Percentiles rank a stretch among this genome's conserved stretches.
phyloP scores from a whole-genome alignment of 1,284 basidiomycete species.

The Apiotrichum veenhuisii region DNA sequence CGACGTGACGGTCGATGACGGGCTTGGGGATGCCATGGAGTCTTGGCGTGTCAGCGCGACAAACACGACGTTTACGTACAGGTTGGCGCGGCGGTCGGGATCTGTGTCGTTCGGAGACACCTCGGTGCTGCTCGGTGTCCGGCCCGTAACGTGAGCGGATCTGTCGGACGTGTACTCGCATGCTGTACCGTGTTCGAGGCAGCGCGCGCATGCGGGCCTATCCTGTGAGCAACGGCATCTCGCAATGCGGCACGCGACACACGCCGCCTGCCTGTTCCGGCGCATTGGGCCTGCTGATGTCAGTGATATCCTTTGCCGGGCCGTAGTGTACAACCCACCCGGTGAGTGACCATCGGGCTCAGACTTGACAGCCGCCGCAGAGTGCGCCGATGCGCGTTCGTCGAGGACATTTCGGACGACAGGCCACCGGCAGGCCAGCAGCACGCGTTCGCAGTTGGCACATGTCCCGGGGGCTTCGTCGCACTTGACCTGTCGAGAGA shows the following conservation, averaged over 20 bases:
- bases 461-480: slow-evolving; percentile 24
- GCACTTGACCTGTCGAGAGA: slow-evolving; percentile 21
- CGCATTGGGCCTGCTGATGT: slow-evolving; percentile 13
- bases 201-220: slow-evolving; percentile 12
- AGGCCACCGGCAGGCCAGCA: slow-evolving; percentile 22
- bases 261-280: slow-evolving; percentile 8
- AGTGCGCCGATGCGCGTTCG: slow-evolving; percentile 2
- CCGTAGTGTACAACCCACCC: too few relatives aligned
- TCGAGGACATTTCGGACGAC: slow-evolving; percentile 18
- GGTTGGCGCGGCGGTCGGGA: background rate
- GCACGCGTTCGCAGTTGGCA: slow-evolving; percentile 23
- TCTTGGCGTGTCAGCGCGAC: slow-evolving; percentile 3
- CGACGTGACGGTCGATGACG: slow-evolving; percentile 20
- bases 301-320: background rate
- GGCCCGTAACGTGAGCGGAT: background rate
- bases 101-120: slow-evolving; percentile 11
- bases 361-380: background rate
- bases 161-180: slow-evolving; percentile 12
- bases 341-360: background rate
- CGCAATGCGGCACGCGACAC: slow-evolving; percentile 9
- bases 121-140: slow-evolving; percentile 13
- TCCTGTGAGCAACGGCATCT: slow-evolving; percentile 16
- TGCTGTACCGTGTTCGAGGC: slow-evolving; percentile 6
- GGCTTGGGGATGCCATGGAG: slow-evolving; percentile 13
- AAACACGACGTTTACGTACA: background rate